Evolutionary conservation across 306 rosid genomes (phyloP), one percentile per base, ranked within the genome.

Genomic region (Quercus rubra): DNA sequence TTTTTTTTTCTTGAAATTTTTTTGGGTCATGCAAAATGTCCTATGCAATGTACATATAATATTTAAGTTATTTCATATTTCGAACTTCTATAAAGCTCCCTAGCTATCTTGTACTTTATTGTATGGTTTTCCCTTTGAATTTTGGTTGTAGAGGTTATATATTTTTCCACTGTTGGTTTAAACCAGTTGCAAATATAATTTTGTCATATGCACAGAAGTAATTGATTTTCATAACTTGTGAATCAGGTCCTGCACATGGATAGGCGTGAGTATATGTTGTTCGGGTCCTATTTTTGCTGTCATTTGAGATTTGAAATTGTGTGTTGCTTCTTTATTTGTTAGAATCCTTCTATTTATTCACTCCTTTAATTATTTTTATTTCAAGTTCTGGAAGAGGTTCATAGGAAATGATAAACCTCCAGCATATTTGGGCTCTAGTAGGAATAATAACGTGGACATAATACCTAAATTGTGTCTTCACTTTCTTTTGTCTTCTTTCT

Each of bases 361-460:
- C 38, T 3, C 25, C 61, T 49, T 74, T 64, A 19, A 54, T 78
- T 77, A 1, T 58, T 15, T 77, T 73, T 3, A 41, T 73, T 82
- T 43, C 51, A 89, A 93, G 99, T 96, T 95, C 27, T 95, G 97
- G 99, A 93, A 93, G 94, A 87, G 82, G 85, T 95, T 95, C 83
- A 83, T 91, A 78, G 99, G 98, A 77, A 83, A 84, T 62, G 97
- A 93, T 55, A 88, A 89, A 79, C 98, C 97, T 75, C 96, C 97
- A 11, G 81, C 88, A 25, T 90, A 93, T 6, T 84, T 27, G 1
- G 1, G 25, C 15, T 85, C 97, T 12, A 90, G 99, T 79, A 95
- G 93, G 85, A 98, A 95, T 81, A 92, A 92, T 63, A 95, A 95
- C 31, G 97, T 95, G 55, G 99, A 95, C 81, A 95, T 95, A 97